phyloP scores from a whole-genome alignment of 1,139 yeast species.

The Lodderomyces jiufengensis region DNA sequence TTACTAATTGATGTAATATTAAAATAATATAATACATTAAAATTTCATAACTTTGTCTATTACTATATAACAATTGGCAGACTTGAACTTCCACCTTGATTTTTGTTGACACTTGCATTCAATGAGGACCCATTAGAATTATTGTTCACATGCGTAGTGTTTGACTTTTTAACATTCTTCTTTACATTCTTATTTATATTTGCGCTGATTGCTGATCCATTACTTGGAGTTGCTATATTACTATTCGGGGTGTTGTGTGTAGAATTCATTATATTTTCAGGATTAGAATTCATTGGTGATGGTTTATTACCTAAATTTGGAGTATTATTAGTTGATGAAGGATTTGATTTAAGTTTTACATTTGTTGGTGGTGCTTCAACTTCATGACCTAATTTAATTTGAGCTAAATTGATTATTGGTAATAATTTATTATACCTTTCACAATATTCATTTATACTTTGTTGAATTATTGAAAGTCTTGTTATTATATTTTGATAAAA shows the following conservation, averaged over 20 bases:
- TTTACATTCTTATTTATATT: slow-evolving; percentile 2
- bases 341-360: slow-evolving; percentile 6
- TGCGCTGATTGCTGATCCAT: slow-evolving; percentile 2
- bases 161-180: slow-evolving; percentile 4
- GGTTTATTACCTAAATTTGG: slow-evolving; percentile 10
- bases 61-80: slow-evolving; percentile 9
- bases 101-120: slow-evolving; percentile 8
- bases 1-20: too few relatives aligned
- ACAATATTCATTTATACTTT: slow-evolving; percentile 41
- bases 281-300: slow-evolving; percentile 7
- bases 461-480: slow-evolving; percentile 34
- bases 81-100: slow-evolving; percentile 6
- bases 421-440: slow-evolving; percentile 41
- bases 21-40: too few relatives aligned
- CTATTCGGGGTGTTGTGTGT: neutral
- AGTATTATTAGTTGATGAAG: slow-evolving; percentile 10
- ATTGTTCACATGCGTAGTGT: too few relatives aligned
- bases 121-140: slow-evolving; percentile 1
- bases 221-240: slow-evolving; percentile 2
- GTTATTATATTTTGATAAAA: slow-evolving; percentile 30
- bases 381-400: slow-evolving; percentile 46
- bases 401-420: slow-evolving; percentile 50
- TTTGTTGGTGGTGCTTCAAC: slow-evolving; percentile 31
- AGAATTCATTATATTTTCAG: neutral
- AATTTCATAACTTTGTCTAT: too few relatives aligned